These are phyloP conservation scores for Coccomyxa subellipsoidea DNA, from an alignment of 163 green algal species.

Conservation along the genomic window DNA sequence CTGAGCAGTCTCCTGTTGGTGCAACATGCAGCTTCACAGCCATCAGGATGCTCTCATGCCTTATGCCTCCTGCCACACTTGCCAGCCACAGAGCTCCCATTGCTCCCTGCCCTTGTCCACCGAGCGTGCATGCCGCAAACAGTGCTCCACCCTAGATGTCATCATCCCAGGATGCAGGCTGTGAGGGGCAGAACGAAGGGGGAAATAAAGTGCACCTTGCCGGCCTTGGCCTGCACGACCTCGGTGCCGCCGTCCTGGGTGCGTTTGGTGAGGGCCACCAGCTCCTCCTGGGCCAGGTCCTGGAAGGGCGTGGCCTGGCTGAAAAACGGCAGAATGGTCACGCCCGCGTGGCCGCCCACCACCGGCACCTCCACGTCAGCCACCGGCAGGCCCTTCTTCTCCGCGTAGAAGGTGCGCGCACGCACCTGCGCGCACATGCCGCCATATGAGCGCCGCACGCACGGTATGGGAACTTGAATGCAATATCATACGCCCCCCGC, in stretches of 20 bases:
- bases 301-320: slow-evolving; percentile 46
- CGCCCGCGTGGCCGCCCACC: slow-evolving; percentile 93
- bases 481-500: too few relatives aligned
- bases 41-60: too few relatives aligned
- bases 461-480: too few relatives aligned
- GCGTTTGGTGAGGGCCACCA: slow-evolving; percentile 89
- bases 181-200: not conserved
- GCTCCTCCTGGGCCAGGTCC: slow-evolving; percentile 24
- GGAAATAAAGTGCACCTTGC: slow-evolving; percentile 43
- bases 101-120: too few relatives aligned
- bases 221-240: slow-evolving; percentile 85
- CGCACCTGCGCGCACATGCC: slow-evolving; percentile 49
- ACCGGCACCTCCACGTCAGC: slow-evolving; percentile 90
- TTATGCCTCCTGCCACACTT: too few relatives aligned
- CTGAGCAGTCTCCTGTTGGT: too few relatives aligned
- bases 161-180: too few relatives aligned
- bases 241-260: slow-evolving; percentile 98
- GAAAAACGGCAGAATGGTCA: slow-evolving; percentile 98
- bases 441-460: not conserved
- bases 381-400: slow-evolving; percentile 45
- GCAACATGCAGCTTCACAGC: too few relatives aligned
- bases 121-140: too few relatives aligned
- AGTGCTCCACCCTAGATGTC: too few relatives aligned
- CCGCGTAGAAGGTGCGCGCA: slow-evolving; percentile 90
- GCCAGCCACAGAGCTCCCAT: too few relatives aligned